Conservation (phyloP, 345 rosid genomes). For the Lumnitzera littorea region DNA sequence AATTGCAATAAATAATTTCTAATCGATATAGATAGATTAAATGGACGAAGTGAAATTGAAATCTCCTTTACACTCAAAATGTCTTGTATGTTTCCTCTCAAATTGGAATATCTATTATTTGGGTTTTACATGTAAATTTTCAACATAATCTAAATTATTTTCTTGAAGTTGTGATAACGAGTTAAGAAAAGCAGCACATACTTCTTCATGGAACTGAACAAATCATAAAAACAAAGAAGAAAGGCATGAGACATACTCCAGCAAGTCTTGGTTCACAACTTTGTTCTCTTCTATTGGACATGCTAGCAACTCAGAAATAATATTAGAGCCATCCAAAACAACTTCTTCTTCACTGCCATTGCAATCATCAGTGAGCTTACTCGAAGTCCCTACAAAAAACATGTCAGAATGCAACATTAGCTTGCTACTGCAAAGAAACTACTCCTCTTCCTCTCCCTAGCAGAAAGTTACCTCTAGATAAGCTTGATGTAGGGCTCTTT, state of each 20-base stretch:
- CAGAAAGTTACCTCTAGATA: slow-evolving; percentile 19
- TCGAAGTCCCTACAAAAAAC: slow-evolving; percentile 25
- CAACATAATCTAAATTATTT: too few species aligned
- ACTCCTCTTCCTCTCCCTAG: background rate
- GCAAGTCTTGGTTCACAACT: slow-evolving; percentile 1
- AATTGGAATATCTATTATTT: too few species aligned
- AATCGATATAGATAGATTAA: too few species aligned
- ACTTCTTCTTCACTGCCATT: background rate
- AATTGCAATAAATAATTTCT: too few species aligned
- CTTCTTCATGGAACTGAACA: background rate
- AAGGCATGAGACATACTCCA: background rate
- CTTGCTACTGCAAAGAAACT: background rate
- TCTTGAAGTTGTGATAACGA: too few species aligned
- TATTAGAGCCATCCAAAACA: slow-evolving; percentile 27
- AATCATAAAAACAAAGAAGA: too few species aligned
- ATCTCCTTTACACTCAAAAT: too few species aligned
- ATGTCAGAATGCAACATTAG: background rate
- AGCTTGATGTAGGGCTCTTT: background rate
- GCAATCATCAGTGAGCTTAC: slow-evolving; percentile 13
- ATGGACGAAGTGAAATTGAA: too few species aligned
- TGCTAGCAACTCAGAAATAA: slow-evolving; percentile 30
- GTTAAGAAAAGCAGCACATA: too few species aligned
- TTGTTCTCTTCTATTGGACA: slow-evolving; percentile 17
- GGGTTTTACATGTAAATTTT: too few species aligned
- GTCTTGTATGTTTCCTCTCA: too few species aligned